A percentile compares a stretch with the other conserved stretches of the same genome.
phyloP scores from a whole-genome alignment of 116 monocot genomes.

The Cymodocea nodosa region DNA sequence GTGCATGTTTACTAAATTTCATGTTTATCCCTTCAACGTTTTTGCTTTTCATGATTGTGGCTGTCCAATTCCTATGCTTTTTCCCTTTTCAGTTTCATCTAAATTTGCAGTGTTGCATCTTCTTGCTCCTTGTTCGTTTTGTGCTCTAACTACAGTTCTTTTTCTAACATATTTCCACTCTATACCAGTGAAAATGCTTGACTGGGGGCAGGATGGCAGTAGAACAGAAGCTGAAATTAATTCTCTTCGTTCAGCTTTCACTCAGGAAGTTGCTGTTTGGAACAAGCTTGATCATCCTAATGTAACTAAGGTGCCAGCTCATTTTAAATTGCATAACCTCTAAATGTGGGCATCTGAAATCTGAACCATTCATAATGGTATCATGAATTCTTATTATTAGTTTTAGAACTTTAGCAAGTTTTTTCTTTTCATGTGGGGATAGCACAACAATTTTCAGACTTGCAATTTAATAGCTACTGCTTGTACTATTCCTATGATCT shows the following conservation, averaged over 20 bases:
- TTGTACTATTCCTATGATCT: too few species aligned
- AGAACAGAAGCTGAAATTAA: slow-evolving; percentile 41
- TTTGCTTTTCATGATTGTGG: too few species aligned
- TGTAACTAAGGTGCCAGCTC: slow-evolving; percentile 45
- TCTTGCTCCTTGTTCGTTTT: not conserved
- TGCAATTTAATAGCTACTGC: too few species aligned
- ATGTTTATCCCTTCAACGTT: too few species aligned
- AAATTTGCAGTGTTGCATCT: too few species aligned
- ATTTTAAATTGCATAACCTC: not conserved
- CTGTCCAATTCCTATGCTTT: too few species aligned
- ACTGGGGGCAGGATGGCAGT: slow-evolving; percentile 59
- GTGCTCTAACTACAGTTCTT: not conserved
- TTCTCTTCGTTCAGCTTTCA: slow-evolving; percentile 42
- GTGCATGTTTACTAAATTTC: too few species aligned
- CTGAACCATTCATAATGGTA: not conserved
- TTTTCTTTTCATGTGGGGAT: too few species aligned
- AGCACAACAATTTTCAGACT: too few species aligned
- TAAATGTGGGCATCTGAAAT: not conserved
- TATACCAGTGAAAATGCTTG: slow-evolving; percentile 51
- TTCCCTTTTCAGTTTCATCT: too few species aligned
- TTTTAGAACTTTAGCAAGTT: too few species aligned
- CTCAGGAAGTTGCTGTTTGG: slow-evolving; percentile 70
- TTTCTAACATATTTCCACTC: not conserved
- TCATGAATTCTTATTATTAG: too few species aligned
- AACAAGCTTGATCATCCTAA: slow-evolving; percentile 76